These are phyloP conservation scores for Prunus mira DNA, from an alignment of 306 rosid genomes.

Conservation along the genomic window DNA sequence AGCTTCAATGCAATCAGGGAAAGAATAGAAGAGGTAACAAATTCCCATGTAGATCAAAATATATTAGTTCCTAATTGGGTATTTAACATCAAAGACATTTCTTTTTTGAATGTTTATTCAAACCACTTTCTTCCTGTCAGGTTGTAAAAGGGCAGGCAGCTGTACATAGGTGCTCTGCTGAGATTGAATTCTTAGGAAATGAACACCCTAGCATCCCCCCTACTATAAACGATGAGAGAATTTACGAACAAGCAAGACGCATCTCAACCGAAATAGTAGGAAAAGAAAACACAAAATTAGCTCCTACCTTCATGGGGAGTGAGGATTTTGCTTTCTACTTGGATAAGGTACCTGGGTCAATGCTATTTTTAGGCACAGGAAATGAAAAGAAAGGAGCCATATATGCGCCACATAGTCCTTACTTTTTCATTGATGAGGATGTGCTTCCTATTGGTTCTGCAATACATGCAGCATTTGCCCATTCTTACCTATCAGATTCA, in stretches of 20 bases:
- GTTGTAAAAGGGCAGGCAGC: slow-evolving; percentile 68
- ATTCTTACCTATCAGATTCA: slow-evolving; percentile 57
- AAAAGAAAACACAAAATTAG: slow-evolving; percentile 46
- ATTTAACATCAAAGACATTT: background rate
- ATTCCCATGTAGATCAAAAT: too few species aligned
- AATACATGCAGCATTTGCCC: slow-evolving; percentile 80
- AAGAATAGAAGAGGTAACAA: slow-evolving; percentile 79
- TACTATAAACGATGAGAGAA: slow-evolving; percentile 51
- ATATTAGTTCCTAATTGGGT: too few species aligned
- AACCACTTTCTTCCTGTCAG: slow-evolving; percentile 19
- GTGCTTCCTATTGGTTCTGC: slow-evolving; percentile 80
- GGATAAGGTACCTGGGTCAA: slow-evolving; percentile 72
- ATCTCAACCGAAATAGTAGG: slow-evolving; percentile 64
- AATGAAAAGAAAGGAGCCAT: slow-evolving; percentile 67
- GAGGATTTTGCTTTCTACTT: slow-evolving; percentile 89
- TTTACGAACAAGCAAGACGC: slow-evolving; percentile 48
- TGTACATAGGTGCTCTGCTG: slow-evolving; percentile 68
- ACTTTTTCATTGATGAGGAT: slow-evolving; percentile 59
- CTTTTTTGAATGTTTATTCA: background rate
- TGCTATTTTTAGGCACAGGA: slow-evolving; percentile 52
- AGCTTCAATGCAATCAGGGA: slow-evolving; percentile 57
- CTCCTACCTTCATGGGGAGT: slow-evolving; percentile 67
- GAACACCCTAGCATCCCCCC: slow-evolving; percentile 77
- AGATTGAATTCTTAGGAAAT: slow-evolving; percentile 58
- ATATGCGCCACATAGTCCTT: slow-evolving; percentile 60